Evolutionary conservation across 2,329 filamentous ascomycete species (phyloP).

Genomic region (Pseudogymnoascus sp.): DNA sequence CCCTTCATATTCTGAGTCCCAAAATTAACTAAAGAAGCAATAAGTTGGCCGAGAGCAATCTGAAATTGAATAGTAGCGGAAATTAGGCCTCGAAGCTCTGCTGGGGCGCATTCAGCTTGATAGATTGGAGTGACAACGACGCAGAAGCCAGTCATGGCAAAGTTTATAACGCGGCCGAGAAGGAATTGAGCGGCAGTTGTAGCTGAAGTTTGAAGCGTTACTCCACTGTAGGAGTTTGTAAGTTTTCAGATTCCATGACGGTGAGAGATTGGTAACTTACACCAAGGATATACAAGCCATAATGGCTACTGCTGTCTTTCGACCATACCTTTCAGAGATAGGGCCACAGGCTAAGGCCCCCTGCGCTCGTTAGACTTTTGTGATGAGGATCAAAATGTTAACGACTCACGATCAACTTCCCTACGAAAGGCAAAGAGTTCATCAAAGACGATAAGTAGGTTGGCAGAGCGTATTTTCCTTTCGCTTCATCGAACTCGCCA

Average conservation of each 20-base stretch:
- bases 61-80: too few species aligned
- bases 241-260: not conserved
- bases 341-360: slow-evolving; percentile 18
- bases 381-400: not conserved
- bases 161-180: slow-evolving; percentile 27
- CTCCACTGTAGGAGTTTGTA: slow-evolving; percentile 19
- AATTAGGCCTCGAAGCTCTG: too few species aligned
- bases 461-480: slow-evolving; percentile 3
- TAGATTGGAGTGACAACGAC: slow-evolving; percentile 30
- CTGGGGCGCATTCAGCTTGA: too few species aligned
- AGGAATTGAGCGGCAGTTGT: slow-evolving; percentile 27
- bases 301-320: slow-evolving; percentile 21
- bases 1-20: too few species aligned
- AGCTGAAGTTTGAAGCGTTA: slow-evolving; percentile 27
- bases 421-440: slow-evolving; percentile 6
- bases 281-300: slow-evolving; percentile 19
- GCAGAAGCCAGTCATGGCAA: slow-evolving; percentile 29
- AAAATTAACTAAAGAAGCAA: too few species aligned
- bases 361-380: not conserved
- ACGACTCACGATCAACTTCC: not conserved
- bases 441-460: slow-evolving; percentile 5
- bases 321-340: slow-evolving; percentile 25
- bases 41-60: too few species aligned
- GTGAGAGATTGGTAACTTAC: slow-evolving; percentile 12
- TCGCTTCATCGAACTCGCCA: not conserved